Conservation (phyloP, 2,329 filamentous ascomycete genomes). For the Chaetoscypha palmicola region DNA sequence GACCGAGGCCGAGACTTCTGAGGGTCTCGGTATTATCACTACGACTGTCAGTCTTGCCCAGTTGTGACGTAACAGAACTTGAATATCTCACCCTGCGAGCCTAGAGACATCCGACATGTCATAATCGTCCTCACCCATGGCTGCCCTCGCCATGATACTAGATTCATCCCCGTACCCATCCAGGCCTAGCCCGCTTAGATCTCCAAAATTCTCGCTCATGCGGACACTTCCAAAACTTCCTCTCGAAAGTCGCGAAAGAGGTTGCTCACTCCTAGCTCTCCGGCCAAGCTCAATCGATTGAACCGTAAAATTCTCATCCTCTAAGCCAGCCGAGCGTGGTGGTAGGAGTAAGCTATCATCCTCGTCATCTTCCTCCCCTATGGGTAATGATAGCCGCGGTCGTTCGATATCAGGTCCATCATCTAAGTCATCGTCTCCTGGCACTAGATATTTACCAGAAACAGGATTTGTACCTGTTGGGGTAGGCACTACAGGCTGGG, state of each 20-base stretch:
- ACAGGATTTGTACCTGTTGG: conserved; percentile 17
- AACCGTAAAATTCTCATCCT: conserved; percentile 52
- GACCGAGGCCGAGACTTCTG: conserved; percentile 13
- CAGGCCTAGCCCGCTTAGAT: conserved; percentile 23
- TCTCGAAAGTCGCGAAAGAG: conserved; percentile 39
- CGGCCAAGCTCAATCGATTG: conserved; percentile 55
- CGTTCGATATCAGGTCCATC: conserved; percentile 39
- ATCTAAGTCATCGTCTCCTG: conserved; percentile 32
- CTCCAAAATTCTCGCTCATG: conserved; percentile 45
- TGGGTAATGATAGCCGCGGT: conserved; percentile 49
- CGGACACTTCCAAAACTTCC: conserved; percentile 44
- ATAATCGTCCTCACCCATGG: conserved; percentile 18
- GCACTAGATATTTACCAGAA: conserved; percentile 17
- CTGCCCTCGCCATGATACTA: conserved; percentile 23
- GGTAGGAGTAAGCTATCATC: conserved; percentile 41
- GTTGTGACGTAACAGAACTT: no score
- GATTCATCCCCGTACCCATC: conserved; percentile 24
- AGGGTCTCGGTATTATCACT: conserved; percentile 24
- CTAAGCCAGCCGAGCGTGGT: conserved; percentile 45
- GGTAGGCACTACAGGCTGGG: conserved; percentile 26
- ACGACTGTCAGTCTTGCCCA: conserved; percentile 10
- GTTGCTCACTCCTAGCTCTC: conserved; percentile 42
- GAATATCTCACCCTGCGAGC: conserved; percentile 17
- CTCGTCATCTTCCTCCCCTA: conserved; percentile 48
- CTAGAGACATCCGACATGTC: conserved; percentile 13